These are phyloP conservation scores for Termitomyces sp. DNA, from an alignment of 768 basidiomycete genomes.

Conservation along the genomic window DNA sequence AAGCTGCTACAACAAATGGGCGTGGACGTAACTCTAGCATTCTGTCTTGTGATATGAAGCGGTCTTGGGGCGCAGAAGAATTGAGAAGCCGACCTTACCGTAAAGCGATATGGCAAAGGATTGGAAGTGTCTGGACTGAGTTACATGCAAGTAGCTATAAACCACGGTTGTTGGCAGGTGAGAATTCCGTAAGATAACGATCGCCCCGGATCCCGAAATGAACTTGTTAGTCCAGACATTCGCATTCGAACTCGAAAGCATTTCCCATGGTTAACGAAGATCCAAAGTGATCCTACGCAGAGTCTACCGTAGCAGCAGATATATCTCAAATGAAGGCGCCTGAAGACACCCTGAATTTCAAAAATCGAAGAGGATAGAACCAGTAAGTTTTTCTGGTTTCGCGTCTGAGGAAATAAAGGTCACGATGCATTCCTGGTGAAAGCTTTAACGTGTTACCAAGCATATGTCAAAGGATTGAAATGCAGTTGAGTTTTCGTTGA, in stretches of 20 bases:
- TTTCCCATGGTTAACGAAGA: neutral
- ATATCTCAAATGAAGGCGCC: neutral
- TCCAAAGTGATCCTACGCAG: neutral
- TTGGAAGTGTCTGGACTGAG: neutral
- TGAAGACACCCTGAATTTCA: too few relatives aligned
- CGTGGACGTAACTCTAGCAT: neutral
- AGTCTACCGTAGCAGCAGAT: neutral
- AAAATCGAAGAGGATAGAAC: neutral
- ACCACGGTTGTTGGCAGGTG: neutral
- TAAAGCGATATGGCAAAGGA: neutral
- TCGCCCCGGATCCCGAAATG: neutral
- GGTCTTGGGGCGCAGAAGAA: conserved; percentile 2
- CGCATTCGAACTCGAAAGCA: neutral
- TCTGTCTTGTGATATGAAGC: conserved; percentile 2
- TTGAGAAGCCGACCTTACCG: neutral
- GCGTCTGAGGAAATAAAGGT: neutral
- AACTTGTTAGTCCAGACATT: neutral
- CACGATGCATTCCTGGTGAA: neutral
- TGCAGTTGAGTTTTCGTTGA: neutral
- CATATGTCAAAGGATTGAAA: neutral
- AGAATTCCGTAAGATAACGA: neutral
- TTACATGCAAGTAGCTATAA: neutral
- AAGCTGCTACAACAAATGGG: conserved; percentile 2
- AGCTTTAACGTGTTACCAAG: neutral
- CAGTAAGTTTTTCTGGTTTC: neutral